These are phyloP conservation scores for Sugiyamaella chiloensis DNA, from an alignment of 805 yeast species.

Conservation along the genomic window DNA sequence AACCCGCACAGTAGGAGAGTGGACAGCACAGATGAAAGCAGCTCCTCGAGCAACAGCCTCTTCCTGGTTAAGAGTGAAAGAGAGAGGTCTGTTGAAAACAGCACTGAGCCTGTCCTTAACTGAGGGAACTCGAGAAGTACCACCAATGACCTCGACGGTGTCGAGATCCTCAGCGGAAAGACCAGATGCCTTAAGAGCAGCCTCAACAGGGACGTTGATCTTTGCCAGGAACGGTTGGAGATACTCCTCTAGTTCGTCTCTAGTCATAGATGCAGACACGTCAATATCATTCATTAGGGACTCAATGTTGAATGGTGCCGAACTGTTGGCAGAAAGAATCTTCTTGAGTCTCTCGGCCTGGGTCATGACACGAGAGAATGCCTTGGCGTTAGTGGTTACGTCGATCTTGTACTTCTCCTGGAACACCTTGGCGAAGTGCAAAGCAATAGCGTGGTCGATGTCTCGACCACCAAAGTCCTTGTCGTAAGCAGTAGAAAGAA, in stretches of 20 bases:
- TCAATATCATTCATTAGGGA: conserved; percentile 97
- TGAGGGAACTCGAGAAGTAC: conserved; percentile 95
- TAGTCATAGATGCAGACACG: conserved; percentile 80
- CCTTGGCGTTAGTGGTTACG: conserved; percentile 87
- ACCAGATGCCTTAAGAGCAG: conserved; percentile 79
- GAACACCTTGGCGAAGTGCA: conserved; percentile 92
- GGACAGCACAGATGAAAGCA: conserved; percentile 97
- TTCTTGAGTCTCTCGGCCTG: conserved; percentile 94
- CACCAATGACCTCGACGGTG: conserved; percentile 94
- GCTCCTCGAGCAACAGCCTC: conserved; percentile 99
- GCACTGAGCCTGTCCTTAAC: conserved; percentile 78
- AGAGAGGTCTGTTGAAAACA: conserved; percentile 78
- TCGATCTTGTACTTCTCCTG: conserved; percentile 90
- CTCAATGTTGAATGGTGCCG: conserved; percentile 93
- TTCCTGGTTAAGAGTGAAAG: conserved; percentile 96
- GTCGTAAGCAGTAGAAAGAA: conserved; percentile 88
- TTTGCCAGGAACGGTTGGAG: conserved; percentile 78
- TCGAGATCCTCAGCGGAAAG: conserved; percentile 71
- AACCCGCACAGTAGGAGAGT: conserved; percentile 97
- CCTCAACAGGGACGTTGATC: conserved; percentile 71
- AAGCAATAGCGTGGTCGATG: conserved; percentile 88
- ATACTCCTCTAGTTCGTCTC: conserved; percentile 91
- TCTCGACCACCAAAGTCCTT: conserved; percentile 98
- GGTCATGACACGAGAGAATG: conserved; percentile 84
- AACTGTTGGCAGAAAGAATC: conserved; percentile 91